Conservation (phyloP, 2,329 filamentous ascomycete genomes). For the Colletotrichum magnum region DNA sequence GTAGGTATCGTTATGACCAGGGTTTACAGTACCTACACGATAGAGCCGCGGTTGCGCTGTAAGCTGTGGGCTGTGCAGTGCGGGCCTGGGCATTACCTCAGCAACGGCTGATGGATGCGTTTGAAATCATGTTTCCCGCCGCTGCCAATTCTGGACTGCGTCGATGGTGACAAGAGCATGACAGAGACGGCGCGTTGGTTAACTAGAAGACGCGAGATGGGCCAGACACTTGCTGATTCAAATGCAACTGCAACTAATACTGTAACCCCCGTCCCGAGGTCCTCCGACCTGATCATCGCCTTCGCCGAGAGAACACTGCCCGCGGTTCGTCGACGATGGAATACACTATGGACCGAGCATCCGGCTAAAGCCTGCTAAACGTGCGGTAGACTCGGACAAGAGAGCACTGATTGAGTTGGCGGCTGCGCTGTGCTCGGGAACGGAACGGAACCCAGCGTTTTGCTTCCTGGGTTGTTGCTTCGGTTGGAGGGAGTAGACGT, state of each 20-base stretch:
- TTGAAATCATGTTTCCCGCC: slow-evolving; percentile 29
- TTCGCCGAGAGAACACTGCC: slow-evolving; percentile 23
- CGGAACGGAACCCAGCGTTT: neutral
- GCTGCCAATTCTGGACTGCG: slow-evolving; percentile 31
- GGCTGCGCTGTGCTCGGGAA: slow-evolving; percentile 11
- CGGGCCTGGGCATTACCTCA: slow-evolving; percentile 35
- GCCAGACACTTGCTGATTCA: slow-evolving; percentile 34
- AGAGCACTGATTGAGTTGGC: neutral
- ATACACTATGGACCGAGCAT: neutral
- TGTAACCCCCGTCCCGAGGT: slow-evolving; percentile 13
- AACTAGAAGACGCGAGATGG: neutral
- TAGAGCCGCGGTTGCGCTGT: too few relatives aligned
- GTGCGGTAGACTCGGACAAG: slow-evolving; percentile 26
- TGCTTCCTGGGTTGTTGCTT: neutral
- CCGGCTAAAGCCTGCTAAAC: neutral
- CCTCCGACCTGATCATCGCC: slow-evolving; percentile 30
- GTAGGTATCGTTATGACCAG: too few relatives aligned
- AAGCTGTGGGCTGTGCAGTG: slow-evolving; percentile 1
- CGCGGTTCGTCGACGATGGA: slow-evolving; percentile 25
- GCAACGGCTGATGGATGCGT: slow-evolving; percentile 36
- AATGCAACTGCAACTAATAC: neutral
- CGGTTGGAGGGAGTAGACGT: slow-evolving; percentile 1
- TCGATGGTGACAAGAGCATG: slow-evolving; percentile 22
- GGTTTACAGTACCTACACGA: neutral
- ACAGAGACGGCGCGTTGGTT: neutral